phyloP scores from a whole-genome alignment of 2,329 filamentous ascomycete species.

The Fusarium algeriense region DNA sequence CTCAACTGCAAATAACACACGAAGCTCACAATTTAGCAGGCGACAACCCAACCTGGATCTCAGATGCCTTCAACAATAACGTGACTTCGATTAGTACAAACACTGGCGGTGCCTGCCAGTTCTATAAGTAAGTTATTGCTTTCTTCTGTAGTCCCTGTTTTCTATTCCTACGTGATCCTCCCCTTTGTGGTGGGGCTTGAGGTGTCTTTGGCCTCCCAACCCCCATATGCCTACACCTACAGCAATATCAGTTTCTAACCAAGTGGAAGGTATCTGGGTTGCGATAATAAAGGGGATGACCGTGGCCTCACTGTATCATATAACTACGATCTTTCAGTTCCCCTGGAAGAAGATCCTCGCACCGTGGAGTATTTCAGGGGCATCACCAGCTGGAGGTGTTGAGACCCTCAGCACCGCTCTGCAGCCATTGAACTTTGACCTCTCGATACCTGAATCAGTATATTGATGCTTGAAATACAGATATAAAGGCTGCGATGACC shows the following conservation, averaged over 20 bases:
- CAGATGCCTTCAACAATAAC: not conserved
- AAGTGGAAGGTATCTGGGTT: not conserved
- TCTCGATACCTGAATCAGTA: no score
- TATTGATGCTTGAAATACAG: not conserved
- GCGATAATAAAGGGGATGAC: not conserved
- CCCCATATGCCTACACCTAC: no score
- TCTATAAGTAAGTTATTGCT: not conserved
- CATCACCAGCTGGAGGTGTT: not conserved
- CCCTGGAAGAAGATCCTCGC: not conserved
- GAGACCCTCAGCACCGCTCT: not conserved
- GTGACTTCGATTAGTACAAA: constrained; percentile 1
- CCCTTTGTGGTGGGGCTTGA: no score
- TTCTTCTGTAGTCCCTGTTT: not conserved
- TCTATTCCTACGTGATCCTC: no score
- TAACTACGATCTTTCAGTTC: not conserved
- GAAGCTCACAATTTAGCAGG: not conserved
- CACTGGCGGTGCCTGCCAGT: constrained; percentile 4
- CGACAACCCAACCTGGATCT: not conserved
- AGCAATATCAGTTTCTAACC: not conserved
- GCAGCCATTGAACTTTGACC: not conserved
- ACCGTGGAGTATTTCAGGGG: not conserved
- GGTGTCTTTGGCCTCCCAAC: no score
- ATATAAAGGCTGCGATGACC: not conserved
- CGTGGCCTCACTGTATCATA: accelerated
- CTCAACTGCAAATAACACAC: no score